These are phyloP conservation scores for Aspergillus uvarum DNA, from an alignment of 2,329 filamentous ascomycete species.

Conservation along the genomic window DNA sequence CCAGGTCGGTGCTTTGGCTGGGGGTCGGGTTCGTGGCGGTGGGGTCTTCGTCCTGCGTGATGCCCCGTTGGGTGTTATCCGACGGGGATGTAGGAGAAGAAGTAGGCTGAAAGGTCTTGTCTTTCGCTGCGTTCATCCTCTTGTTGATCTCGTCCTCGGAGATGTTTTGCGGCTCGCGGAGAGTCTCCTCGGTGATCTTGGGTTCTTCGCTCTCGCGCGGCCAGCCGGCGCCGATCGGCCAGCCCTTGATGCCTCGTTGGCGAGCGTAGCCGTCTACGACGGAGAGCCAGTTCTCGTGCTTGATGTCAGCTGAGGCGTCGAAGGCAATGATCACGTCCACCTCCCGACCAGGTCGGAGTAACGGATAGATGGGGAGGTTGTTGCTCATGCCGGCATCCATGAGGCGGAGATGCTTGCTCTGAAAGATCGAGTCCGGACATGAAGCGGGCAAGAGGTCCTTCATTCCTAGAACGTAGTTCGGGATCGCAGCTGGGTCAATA, in stretches of 20 bases:
- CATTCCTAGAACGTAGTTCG: conserved; percentile 86
- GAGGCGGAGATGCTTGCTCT: conserved; percentile 69
- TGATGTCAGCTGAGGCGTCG: conserved; percentile 90
- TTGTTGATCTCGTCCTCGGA: conserved; percentile 60
- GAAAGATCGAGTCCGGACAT: conserved; percentile 74
- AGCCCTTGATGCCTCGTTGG: conserved; percentile 87
- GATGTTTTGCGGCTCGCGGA: conserved; percentile 66
- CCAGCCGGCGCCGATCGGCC: conserved; percentile 95
- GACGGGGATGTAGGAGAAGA: not conserved
- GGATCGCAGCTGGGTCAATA: conserved; percentile 85
- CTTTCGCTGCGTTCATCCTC: conserved; percentile 62
- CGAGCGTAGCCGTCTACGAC: conserved; percentile 90
- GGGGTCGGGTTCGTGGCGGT: conserved; percentile 41
- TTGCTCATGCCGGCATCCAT: conserved; percentile 99
- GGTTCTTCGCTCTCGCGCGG: conserved; percentile 63
- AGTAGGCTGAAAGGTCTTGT: conserved; percentile 24
- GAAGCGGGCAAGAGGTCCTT: conserved; percentile 70
- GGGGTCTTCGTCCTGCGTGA: conserved; percentile 12
- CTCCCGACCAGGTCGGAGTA: conserved; percentile 81
- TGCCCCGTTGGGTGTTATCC: not conserved
- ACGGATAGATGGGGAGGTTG: conserved; percentile 92
- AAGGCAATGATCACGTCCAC: conserved; percentile 91
- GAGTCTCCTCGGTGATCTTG: conserved; percentile 61
- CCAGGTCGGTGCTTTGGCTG: conserved; percentile 58
- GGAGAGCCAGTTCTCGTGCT: conserved; percentile 91